Evolutionary conservation across 2,329 filamentous ascomycete genomes (phyloP), one percentile per base, ranked within the genome.

Genomic region (Immersiporthe knoxdaviesiana): DNA sequence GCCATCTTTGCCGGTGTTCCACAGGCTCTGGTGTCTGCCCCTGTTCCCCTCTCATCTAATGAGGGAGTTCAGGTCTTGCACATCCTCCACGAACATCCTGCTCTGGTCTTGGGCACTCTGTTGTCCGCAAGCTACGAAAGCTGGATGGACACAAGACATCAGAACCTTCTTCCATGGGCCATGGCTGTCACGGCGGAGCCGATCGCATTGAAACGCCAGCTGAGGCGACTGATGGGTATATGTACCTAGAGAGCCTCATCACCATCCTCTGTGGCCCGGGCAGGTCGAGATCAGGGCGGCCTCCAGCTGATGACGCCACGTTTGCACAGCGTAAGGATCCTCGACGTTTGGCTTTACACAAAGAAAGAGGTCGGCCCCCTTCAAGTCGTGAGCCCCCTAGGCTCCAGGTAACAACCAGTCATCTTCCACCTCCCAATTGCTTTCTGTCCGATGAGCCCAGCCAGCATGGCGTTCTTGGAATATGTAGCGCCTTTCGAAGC

Each of bases 241-340:
- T 47, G 24, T 24, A 54, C 24, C 50, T 56, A 27, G 24, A 56
- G 27, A 56, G 52, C 52, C 52, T 27, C 52, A 56, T 30, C 52
- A 30, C 18, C 27, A 18, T 18, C 14, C 32, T 2, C 24, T n/a
- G 11, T n/a, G 24, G 12, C 27, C 12, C 8, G 24, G 24, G 12
- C 11, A 6, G 24, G 27, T 16, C 27, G 52, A 18, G 14, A 30
- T 30, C 12, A 14, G 52, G 27, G 24, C 24, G 12, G 27, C 52
- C 24, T 7, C 14, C 27, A 8, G 12, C 3, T 3, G n/a, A 41
- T 24, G 59, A 62, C 37, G 59, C 59, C 37, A 62, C 59, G 27
- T 6, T 11, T 44, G 37, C 37, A 62, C 59, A 12, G 5, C 59
- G 39, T 62, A 44, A 62, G 59, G 37, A 62, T 62, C 59, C 59